Percentiles rank a stretch among this genome's conserved stretches.
Conservation (phyloP, 2,329 filamentous ascomycete genomes). For the Achaetomium macrosporum region DNA sequence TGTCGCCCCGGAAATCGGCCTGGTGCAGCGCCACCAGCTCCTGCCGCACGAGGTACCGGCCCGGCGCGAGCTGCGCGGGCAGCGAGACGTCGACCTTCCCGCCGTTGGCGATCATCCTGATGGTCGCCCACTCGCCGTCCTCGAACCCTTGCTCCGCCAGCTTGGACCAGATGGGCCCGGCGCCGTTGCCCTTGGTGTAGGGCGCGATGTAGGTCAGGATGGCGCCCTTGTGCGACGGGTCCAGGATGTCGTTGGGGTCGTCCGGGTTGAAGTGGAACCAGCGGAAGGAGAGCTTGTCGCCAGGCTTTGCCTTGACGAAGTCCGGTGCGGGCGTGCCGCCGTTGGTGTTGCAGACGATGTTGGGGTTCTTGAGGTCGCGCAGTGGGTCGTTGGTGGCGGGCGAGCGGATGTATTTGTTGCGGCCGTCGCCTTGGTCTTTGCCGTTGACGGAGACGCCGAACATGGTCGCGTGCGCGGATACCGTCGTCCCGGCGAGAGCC, state of each 20-base stretch:
- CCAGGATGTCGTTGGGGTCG: slow-evolving; percentile 31
- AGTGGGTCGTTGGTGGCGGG: slow-evolving; percentile 31
- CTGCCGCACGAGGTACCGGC: slow-evolving; percentile 31
- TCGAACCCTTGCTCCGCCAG: slow-evolving; percentile 34
- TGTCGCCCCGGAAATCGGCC: slow-evolving; percentile 21
- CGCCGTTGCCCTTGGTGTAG: slow-evolving; percentile 28
- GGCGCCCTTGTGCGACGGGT: slow-evolving; percentile 28
- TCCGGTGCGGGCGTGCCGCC: slow-evolving; percentile 30
- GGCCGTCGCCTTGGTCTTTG: slow-evolving; percentile 38
- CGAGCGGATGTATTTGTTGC: slow-evolving; percentile 37
- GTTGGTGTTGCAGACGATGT: slow-evolving; percentile 34
- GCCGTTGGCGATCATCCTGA: slow-evolving; percentile 21
- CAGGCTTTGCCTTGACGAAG: slow-evolving; percentile 28
- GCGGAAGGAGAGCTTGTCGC: slow-evolving; percentile 33
- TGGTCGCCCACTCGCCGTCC: slow-evolving; percentile 28
- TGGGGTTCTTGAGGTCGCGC: slow-evolving; percentile 31
- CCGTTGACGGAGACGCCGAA: slow-evolving; percentile 44
- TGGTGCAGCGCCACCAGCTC: slow-evolving; percentile 33
- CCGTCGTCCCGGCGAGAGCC: slow-evolving; percentile 33
- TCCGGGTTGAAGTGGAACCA: slow-evolving; percentile 32
- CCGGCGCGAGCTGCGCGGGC: slow-evolving; percentile 23
- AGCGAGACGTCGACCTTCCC: slow-evolving; percentile 25
- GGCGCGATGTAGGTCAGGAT: slow-evolving; percentile 34
- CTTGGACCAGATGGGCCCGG: slow-evolving; percentile 36
- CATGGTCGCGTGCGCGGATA: slow-evolving; percentile 41